Evolutionary conservation across 805 yeast species (phyloP), one percentile per base, ranked within the genome.

Genomic region (Scheffersomyces stipitis): DNA sequence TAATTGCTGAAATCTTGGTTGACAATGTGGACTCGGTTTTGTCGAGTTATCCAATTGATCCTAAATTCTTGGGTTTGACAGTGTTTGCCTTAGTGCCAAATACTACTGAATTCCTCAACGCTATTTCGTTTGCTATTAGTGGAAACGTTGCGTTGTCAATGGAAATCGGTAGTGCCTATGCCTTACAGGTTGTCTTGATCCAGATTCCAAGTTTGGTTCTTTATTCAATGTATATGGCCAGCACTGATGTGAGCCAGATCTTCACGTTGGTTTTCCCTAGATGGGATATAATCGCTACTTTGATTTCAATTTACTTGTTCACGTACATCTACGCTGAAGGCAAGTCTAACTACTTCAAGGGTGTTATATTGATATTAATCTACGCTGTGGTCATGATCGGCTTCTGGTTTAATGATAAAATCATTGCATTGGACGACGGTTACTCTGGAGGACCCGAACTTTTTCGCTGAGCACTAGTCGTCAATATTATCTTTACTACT

Each of bases 151-250:
- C 99, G 0, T 69, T 93, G 31, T 86, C 96, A 2, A 86, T 93
- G 96, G 99, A 93, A 58, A 93, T 93, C 60, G 99, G 99, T 42
- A 82, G 95, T 44, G 99, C 99, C 0, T 93, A 93, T 58, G 99
- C 96, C 0, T 71, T 93, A 41, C 99, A 93, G 60, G 99, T 93
- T 12, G 91, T 96, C 49, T 69, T 93, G 40, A 72, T 93, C 46
- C 99, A 93, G 58, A 86, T 93, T 31, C 99, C 99, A 1, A 81
- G 93, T 2, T 74, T 93, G 55, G 95, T 89, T 8, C 55, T 91
- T 9, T 88, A 76, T 55, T 83, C 96, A 2, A 73, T 84, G 6
- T 46, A 44, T 38, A 39, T 69, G 65, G 62, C 72, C 52, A 54
- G 66, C 64, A 34, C 60, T 56, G 54, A 63, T 56, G 55, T 63